Conservation (phyloP, 257 asterid species). For the Plantago major region DNA sequence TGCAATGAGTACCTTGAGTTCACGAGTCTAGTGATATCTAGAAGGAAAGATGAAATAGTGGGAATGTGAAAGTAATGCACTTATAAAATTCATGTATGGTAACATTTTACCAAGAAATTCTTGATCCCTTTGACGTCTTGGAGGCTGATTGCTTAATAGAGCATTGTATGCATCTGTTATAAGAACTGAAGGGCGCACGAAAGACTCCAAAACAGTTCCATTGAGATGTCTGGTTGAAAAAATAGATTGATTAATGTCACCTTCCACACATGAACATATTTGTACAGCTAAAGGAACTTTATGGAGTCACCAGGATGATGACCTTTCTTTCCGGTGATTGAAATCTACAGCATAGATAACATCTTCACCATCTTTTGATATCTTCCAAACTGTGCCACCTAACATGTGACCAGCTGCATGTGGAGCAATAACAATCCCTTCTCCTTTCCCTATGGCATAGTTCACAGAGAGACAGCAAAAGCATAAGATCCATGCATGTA, state of each 20-base stretch:
- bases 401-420: constrained; percentile 96
- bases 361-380: constrained; percentile 99
- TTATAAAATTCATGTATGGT: constrained; percentile 13
- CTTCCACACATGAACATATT: constrained; percentile 17
- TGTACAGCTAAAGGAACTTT: constrained; percentile 19
- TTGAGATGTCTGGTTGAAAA: constrained; percentile 74
- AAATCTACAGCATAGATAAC: constrained; percentile 97
- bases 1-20: constrained; percentile 7
- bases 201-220: constrained; percentile 93
- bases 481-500: constrained; percentile 17
- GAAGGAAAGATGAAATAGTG: constrained; percentile 2
- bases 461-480: constrained; percentile 19
- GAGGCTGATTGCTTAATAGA: constrained; percentile 74
- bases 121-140: constrained; percentile 91
- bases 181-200: constrained; percentile 96
- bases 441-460: constrained; percentile 74
- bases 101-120: constrained; percentile 72
- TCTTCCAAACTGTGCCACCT: constrained; percentile 92
- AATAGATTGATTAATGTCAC: constrained; percentile 25
- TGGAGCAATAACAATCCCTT: constrained; percentile 98
- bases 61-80: constrained; percentile 8
- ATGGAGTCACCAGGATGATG: constrained; percentile 22
- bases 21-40: constrained; percentile 16
- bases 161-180: constrained; percentile 95
- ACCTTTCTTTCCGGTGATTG: constrained; percentile 98